Evolutionary conservation across 352 stramenopile genomes (phyloP), one percentile per base, ranked within the genome.

Genomic region (Pythium pectinolyticum): DNA sequence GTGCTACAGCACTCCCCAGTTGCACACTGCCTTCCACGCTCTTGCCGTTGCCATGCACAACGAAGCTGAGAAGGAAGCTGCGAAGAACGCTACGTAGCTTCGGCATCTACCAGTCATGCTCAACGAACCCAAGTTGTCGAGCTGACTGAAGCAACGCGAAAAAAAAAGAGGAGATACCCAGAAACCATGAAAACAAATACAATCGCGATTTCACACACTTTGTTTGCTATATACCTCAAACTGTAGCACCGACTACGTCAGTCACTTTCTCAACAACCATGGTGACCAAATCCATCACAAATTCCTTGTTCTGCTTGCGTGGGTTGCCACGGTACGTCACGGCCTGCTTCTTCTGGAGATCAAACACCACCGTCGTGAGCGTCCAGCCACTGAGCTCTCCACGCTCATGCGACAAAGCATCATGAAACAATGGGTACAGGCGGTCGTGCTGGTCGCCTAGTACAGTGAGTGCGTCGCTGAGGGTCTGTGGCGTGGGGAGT

Each of bases 311-410:
- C 54, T 62, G 51, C 34, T 57, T 56, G 25, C 52, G 50, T 19
- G 80, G 80, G n/a, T 89, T 89, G 6, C 74, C 72, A 5, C 61
- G 57, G 69, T 77, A 86, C 51, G 75, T 84, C 20, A 82, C 54
- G n/a, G 80, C 80, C 35, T 68, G 66, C 28, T 70, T 72, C 48
- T 66, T 37, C 22, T 54, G 30, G 22, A 92, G 45, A 43, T 92
- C 78, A 60, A 92, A 92, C 4, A 86, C 72, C 37, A 90, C 65
- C 6, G 82, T 89, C 35, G 79, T 79, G 30, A 92, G 70, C 45
- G 82, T 92, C 78, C 78, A 90, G 20, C 82, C 82, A 1, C 80
- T 90, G 31, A 90, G 57, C 28, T 92, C 82, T 3, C 82, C 80
- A 1, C 66, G 63, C 15, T 67, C 66, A 47, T 92, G 82, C 2